Conservation (phyloP, 129 eudicot species). For the Tagetes erecta region DNA sequence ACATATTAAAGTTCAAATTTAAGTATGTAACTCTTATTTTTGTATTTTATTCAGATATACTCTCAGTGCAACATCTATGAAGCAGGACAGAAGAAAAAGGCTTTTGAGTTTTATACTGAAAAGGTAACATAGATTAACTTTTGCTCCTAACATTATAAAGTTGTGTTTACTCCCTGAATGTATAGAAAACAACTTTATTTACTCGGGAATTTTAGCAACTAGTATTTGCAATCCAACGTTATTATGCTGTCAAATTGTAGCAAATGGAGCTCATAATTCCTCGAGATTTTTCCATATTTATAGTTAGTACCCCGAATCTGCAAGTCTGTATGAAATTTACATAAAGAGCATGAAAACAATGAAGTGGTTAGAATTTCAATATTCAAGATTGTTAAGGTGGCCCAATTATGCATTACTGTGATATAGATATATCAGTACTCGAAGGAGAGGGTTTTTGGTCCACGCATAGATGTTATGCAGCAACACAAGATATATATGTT, state of each 20-base stretch:
- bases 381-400: background rate
- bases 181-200: background rate
- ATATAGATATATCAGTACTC: background rate
- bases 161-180: background rate
- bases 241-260: background rate
- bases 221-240: background rate
- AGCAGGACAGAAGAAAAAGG: conserved; percentile 78
- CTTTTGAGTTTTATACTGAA: conserved; percentile 68
- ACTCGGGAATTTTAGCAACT: background rate
- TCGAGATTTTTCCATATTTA: background rate
- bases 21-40: background rate
- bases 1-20: conserved; percentile 6
- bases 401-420: background rate
- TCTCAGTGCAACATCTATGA: conserved; percentile 91
- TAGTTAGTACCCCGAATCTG: background rate
- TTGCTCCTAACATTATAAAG: background rate
- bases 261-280: conserved; percentile 17
- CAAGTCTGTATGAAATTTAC: conserved; percentile 13
- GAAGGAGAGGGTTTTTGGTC: background rate
- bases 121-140: conserved; percentile 46
- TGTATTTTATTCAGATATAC: conserved; percentile 43
- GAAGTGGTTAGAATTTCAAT: background rate
- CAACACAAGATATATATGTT: conserved; percentile 1
- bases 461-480: background rate
- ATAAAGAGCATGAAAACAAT: background rate